Evolutionary conservation across 768 basidiomycete genomes (phyloP).

Genomic region (Hortiboletus campestris): DNA sequence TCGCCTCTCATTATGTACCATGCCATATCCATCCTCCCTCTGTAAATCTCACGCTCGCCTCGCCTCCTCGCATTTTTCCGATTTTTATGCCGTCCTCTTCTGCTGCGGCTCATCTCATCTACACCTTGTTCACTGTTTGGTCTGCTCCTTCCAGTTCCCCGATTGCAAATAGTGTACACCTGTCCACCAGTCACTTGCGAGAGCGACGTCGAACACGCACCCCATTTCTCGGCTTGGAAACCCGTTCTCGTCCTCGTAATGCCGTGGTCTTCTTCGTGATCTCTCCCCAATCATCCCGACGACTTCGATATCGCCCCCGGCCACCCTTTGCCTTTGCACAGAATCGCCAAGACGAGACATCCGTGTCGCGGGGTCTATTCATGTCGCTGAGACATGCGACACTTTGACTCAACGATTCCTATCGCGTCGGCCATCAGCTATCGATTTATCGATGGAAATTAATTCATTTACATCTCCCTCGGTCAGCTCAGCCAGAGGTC

Average conservation of each 20-base stretch:
- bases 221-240: conserved; percentile 7
- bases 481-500: conserved; percentile 4
- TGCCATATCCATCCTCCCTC: conserved; percentile 16
- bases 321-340: conserved; percentile 16
- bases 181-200: conserved; percentile 1
- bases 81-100: background rate
- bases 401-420: conserved; percentile 5
- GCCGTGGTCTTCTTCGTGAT: conserved; percentile 13
- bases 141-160: too few species aligned
- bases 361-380: conserved; percentile 3
- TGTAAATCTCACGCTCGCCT: conserved; percentile 31
- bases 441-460: conserved; percentile 24
- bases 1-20: conserved; percentile 24
- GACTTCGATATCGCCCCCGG: conserved; percentile 23
- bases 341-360: conserved; percentile 2
- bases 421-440: conserved; percentile 18
- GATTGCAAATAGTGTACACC: conserved; percentile 5
- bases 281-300: conserved; percentile 10
- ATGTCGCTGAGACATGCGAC: conserved; percentile 3
- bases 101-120: background rate
- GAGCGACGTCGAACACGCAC: conserved; percentile 17
- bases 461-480: conserved; percentile 25
- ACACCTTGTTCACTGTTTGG: background rate
- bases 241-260: conserved; percentile 8
- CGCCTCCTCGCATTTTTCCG: conserved; percentile 2